A percentile compares a stretch with the other conserved stretches of the same genome.
Conservation (phyloP, 306 rosid species). For the Rosa multiflora region DNA sequence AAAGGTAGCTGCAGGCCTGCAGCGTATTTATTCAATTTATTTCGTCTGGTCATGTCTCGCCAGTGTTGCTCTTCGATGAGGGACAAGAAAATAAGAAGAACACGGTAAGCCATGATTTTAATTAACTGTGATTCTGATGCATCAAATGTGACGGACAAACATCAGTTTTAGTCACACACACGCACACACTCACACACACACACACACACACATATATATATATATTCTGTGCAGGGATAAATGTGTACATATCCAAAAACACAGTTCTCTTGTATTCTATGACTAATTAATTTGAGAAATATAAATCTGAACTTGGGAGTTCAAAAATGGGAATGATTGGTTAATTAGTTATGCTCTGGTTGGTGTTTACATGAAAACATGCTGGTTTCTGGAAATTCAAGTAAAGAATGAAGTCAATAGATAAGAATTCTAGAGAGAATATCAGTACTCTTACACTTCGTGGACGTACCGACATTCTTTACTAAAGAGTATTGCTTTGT, state of each 20-base stretch:
- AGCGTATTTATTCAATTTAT: not conserved
- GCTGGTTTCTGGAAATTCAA: not conserved
- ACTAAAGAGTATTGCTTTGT: slow-evolving; percentile 28
- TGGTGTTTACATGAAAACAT: not conserved
- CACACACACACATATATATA: too few relatives aligned
- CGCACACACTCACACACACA: too few relatives aligned
- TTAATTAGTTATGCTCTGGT: not conserved
- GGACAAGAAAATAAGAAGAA: not conserved
- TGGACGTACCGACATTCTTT: slow-evolving; percentile 44
- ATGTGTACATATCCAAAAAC: too few relatives aligned
- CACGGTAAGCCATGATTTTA: too few relatives aligned
- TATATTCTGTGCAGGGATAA: too few relatives aligned
- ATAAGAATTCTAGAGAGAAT: not conserved
- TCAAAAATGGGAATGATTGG: not conserved
- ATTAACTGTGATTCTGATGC: too few relatives aligned
- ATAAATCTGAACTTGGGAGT: not conserved
- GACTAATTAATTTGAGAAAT: not conserved
- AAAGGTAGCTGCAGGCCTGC: too few relatives aligned
- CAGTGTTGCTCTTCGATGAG: not conserved
- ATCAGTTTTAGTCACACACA: too few relatives aligned
- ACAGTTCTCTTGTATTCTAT: too few relatives aligned
- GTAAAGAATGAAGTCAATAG: not conserved
- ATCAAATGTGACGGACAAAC: too few relatives aligned
- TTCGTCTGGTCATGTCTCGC: not conserved
- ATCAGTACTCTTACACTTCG: slow-evolving; percentile 15